Base-by-base conservation (phyloP, 108 stramenopile species). In the Skeletonema tropicum region DNA sequence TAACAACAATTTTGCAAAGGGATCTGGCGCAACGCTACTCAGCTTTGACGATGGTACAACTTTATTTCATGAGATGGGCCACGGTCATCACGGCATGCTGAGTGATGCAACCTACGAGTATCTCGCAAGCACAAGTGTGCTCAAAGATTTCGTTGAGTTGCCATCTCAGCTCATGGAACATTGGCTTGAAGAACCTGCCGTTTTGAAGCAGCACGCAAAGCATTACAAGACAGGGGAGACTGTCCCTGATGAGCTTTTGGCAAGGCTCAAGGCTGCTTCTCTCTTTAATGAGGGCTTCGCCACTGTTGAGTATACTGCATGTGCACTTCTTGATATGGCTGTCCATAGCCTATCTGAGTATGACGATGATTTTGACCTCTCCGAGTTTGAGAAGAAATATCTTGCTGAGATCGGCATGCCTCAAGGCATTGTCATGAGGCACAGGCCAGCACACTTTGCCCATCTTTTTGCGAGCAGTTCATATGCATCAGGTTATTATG, bases 121-220 rank as follows among this genome's bases (percentile, higher is more conserved):
- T n/a, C 61, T 93, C 25, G 84, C 89, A 21, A 86, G 86, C 25
- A 93, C 92, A 7, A 89, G 78, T 66, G 92, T 93, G 11, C 67
- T 90, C 14, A 79, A 76, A 13, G 90, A 93, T 57, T 93, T 93
- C 82, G 92, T 90, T 0, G 89, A 93, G 36, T 65, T 93, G 0
- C 92, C 89, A 2, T 89, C 90, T 4, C 92, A 93, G 74, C 78
- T 93, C 15, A 90, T 90, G 89, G 92, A 93, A 64, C 87, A 90
- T 64, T 93, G 92, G 92, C 63, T 93, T 5, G 83, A 79, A 29
- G 75, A 89, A 60, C 85, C 82, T 23, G 71, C 75, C 46, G 88
- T 93, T 15, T 63, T 93, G 58, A 86, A 88, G 57, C 61, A 88
- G 45, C 87, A 86, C 67, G 86, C 86, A 5, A 75, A 83, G 31